A percentile compares a stretch with the other conserved stretches of the same genome.
phyloP scores from a whole-genome alignment of 306 rosid genomes.

The Ormosia emarginata region DNA sequence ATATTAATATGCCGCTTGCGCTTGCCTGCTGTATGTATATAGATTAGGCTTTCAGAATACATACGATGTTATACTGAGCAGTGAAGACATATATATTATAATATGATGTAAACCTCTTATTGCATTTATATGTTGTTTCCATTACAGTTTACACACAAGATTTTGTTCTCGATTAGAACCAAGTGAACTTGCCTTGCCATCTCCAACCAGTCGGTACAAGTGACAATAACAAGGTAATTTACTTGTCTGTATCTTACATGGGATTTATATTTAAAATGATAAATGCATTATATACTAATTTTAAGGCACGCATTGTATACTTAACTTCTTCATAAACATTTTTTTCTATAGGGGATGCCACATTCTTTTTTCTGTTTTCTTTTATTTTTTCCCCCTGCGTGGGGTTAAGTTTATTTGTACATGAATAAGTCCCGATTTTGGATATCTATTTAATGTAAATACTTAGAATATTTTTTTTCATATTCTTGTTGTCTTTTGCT shows the following conservation, averaged over 20 bases:
- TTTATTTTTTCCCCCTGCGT: no score
- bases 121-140: background rate
- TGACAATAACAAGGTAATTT: conserved; percentile 22
- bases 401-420: no score
- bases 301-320: background rate
- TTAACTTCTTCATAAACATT: background rate
- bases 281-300: background rate
- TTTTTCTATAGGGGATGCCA: no score
- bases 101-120: background rate
- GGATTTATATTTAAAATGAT: background rate
- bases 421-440: no score
- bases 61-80: background rate
- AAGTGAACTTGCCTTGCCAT: conserved; percentile 14
- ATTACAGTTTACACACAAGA: background rate
- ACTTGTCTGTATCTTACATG: background rate
- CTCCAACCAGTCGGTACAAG: background rate
- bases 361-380: no score
- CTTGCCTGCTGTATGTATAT: background rate
- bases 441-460: no score
- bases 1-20: background rate
- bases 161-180: conserved; percentile 24
- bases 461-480: no score
- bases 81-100: background rate
- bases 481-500: no score
- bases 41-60: no score